Evolutionary conservation across 306 rosid species (phyloP).

Genomic region (Luffa acutangula): DNA sequence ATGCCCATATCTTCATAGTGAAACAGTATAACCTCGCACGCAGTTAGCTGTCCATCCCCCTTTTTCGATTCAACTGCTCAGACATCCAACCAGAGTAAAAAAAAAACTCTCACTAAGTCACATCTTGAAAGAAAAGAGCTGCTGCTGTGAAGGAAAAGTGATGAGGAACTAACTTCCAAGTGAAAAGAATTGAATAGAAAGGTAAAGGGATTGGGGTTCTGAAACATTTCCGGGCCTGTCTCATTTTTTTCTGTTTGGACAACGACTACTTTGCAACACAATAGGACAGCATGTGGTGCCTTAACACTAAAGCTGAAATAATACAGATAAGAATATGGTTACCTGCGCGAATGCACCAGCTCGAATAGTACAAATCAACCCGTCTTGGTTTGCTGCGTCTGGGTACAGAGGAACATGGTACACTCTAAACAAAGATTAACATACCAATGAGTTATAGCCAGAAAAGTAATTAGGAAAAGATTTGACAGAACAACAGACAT

Average conservation of each 20-base stretch:
- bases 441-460: background rate
- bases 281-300: background rate
- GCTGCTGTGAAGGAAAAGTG: background rate
- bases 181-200: background rate
- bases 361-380: slow-evolving; percentile 48
- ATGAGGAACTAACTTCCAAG: background rate
- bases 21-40: slow-evolving; percentile 79
- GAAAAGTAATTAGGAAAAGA: background rate
- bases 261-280: background rate
- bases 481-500: background rate
- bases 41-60: slow-evolving; percentile 43
- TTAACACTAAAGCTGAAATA: background rate
- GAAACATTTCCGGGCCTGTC: background rate
- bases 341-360: slow-evolving; percentile 61
- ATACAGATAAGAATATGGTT: background rate
- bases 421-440: slow-evolving; percentile 25
- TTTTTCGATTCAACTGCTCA: slow-evolving; percentile 58
- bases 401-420: slow-evolving; percentile 36
- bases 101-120: background rate
- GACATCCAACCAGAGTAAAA: slow-evolving; percentile 4
- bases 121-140: background rate
- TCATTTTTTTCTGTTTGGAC: background rate
- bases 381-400: slow-evolving; percentile 51
- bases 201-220: background rate
- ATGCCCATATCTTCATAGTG: slow-evolving; percentile 97